A percentile compares a stretch with the other conserved stretches of the same genome.
Evolutionary conservation across 305 asterid genomes (phyloP).

Genomic region (Fraxinus greggii): DNA sequence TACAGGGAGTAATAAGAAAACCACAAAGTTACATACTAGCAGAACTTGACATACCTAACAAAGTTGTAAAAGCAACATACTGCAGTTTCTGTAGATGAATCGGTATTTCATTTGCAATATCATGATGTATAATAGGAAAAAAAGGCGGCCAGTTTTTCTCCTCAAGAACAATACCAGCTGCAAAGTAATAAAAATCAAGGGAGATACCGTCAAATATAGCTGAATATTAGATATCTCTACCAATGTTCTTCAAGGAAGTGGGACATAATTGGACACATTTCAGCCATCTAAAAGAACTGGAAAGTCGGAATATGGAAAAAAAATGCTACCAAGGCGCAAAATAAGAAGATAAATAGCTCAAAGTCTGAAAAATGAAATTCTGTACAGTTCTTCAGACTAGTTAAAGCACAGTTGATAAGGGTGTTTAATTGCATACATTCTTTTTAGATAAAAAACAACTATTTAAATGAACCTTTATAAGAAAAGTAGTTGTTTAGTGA

Average conservation of each 20-base stretch:
- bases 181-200: conserved; percentile 35
- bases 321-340: background rate
- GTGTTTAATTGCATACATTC: background rate
- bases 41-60: conserved; percentile 58
- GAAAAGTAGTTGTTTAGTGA: background rate
- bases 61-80: conserved; percentile 89
- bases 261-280: background rate
- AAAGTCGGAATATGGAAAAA: background rate
- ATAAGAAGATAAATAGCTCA: background rate
- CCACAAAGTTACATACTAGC: background rate
- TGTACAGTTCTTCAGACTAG: background rate
- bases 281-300: background rate
- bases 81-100: conserved; percentile 91
- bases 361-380: background rate
- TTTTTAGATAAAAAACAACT: background rate
- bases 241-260: background rate
- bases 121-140: conserved; percentile 92
- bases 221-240: background rate
- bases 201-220: background rate
- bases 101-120: conserved; percentile 88
- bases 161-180: conserved; percentile 95
- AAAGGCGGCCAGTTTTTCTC: conserved; percentile 95
- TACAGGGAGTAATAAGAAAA: background rate
- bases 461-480: background rate
- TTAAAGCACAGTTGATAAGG: background rate